These are phyloP conservation scores for Alternaria alternata DNA, from an alignment of 2,329 filamentous ascomycete species.

Conservation along the genomic window DNA sequence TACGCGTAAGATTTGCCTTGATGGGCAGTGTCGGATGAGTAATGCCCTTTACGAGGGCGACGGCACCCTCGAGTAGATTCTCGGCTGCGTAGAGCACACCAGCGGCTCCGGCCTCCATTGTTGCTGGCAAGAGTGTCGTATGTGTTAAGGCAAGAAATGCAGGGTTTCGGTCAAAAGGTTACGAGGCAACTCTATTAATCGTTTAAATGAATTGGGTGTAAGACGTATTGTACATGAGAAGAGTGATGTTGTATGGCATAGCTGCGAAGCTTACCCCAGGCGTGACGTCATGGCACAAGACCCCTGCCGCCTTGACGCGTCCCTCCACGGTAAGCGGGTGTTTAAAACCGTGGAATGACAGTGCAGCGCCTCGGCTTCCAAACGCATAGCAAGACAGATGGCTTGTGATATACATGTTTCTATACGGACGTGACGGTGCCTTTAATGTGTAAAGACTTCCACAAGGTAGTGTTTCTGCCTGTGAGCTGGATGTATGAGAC, in stretches of 20 bases:
- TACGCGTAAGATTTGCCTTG: conserved; percentile 59
- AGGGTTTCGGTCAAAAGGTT: background rate
- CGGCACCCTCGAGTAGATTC: conserved; percentile 50
- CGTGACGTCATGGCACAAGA: conserved; percentile 18
- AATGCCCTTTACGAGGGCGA: conserved; percentile 58
- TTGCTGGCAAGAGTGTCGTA: conserved; percentile 49
- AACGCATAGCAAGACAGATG: background rate
- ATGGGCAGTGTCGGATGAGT: conserved; percentile 61
- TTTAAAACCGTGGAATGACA: background rate
- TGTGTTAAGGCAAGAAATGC: background rate
- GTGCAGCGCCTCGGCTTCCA: background rate
- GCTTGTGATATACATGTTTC: background rate
- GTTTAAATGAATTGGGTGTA: background rate
- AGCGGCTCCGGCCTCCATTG: conserved; percentile 50
- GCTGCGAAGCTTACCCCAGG: conserved; percentile 10
- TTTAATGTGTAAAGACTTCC: background rate
- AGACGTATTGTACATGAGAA: background rate
- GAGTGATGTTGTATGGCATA: conserved; percentile 17
- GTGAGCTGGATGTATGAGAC: background rate
- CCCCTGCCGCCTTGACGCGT: conserved; percentile 6
- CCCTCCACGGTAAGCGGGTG: background rate
- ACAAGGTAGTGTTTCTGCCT: background rate
- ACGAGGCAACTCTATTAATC: background rate
- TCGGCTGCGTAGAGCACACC: conserved; percentile 51
- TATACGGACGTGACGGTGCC: background rate